Conservation (phyloP, 1,284 basidiomycete species). For the Erythrobasidium hasegawianum region DNA sequence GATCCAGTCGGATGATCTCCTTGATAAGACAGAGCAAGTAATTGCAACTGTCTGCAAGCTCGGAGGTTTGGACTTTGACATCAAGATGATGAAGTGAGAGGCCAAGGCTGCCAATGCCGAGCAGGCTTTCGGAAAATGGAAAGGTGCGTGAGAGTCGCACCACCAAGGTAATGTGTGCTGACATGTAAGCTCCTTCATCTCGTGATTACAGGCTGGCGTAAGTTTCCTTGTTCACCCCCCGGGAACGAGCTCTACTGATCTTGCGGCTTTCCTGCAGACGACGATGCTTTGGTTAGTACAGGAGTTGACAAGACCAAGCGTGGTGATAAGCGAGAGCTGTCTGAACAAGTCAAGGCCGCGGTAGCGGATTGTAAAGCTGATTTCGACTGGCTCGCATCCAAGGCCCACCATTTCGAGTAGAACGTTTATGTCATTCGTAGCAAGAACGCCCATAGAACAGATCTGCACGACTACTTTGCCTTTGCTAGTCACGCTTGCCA, state of each 20-base stretch:
- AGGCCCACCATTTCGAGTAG: background rate
- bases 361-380: background rate
- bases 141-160: background rate
- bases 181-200: background rate
- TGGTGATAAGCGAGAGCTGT: background rate
- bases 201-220: background rate
- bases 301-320: background rate
- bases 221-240: background rate
- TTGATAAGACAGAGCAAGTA: conserved; percentile 33
- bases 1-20: conserved; percentile 39
- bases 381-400: background rate
- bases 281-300: background rate
- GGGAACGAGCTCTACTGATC: conserved; percentile 1
- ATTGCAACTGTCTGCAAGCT: conserved; percentile 37
- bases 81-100: conserved; percentile 41
- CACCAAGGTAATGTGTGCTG: background rate
- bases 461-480: too few relatives aligned
- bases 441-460: too few relatives aligned
- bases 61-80: conserved; percentile 37
- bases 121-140: background rate
- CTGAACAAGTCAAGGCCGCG: background rate
- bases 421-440: background rate
- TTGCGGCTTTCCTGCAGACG: background rate
- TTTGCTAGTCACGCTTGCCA: too few relatives aligned
- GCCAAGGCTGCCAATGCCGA: background rate